Evolutionary conservation across 495 filamentous ascomycete species (phyloP), one percentile per base, ranked within the genome.

Genomic region (Lineolata rhizophorae): DNA sequence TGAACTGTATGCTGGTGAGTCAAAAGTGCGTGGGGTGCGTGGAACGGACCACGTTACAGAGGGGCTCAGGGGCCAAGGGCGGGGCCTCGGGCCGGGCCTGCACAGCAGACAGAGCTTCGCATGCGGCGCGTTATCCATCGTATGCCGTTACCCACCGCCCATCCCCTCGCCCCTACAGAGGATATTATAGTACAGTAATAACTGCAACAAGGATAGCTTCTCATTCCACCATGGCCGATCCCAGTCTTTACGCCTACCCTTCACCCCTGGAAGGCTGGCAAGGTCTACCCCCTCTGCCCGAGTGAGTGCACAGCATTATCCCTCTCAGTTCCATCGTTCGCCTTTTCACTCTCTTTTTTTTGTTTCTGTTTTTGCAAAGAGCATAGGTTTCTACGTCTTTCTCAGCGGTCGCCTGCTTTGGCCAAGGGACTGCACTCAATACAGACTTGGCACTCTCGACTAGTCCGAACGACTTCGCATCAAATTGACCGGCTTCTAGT

Each of bases 201-300:
- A n/a, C n/a, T n/a, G n/a, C n/a, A n/a, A n/a, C n/a, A n/a, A n/a
- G n/a, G n/a, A n/a, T n/a, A n/a, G n/a, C n/a, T n/a, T n/a, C n/a
- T n/a, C n/a, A n/a, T n/a, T n/a, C n/a, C 27, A 38, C 10, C n/a
- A 47, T 47, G 44, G 11, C 45, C 18, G 45, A 48, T 34, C 45
- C 45, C 10, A 36, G 36, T 34, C 37, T 45, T 5, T 48, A 48
- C 18, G 34, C 25, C 4, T 48, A 43, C 29, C 20, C 38, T 2
- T 42, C 38, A 5, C 45, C 45, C 5, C 27, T 48, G 20, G 36
- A 48, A 35, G 45, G 45, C 16, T 45, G 36, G 22, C 17, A 35
- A 19, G 36, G 35, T 22, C 42, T 48, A 4, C 22, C 22, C 15
- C 39, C 42, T 15, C 37, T 48, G 4, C 39, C 45, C 13, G 32